Evolutionary conservation across 2,329 filamentous ascomycete genomes (phyloP).

Genomic region (Rugonectria rugulosa): DNA sequence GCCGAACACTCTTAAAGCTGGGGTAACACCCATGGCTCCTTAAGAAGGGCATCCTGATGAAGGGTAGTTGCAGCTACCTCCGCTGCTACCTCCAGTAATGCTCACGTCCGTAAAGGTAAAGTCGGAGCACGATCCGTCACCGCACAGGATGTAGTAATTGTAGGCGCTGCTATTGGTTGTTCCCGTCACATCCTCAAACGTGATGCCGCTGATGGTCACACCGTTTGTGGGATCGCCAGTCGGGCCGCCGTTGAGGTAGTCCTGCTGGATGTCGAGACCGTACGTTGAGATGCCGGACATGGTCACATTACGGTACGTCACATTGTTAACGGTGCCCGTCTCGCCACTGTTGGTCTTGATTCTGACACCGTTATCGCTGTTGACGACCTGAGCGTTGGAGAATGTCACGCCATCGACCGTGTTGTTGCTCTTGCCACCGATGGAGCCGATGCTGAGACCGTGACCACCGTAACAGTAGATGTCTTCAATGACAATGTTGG

Average conservation of each 20-base stretch:
- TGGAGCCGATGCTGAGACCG: constrained; percentile 49
- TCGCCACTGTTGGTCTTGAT: constrained; percentile 57
- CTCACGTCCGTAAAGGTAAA: constrained; percentile 57
- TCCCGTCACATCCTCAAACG: constrained; percentile 50
- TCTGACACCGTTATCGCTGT: constrained; percentile 58
- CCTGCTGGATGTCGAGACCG: constrained; percentile 44
- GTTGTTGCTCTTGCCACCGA: constrained; percentile 58
- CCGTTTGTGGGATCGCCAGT: constrained; percentile 51
- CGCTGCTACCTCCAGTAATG: constrained; percentile 54
- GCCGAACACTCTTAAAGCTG: neutral
- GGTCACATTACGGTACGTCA: constrained; percentile 51
- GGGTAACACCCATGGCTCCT: constrained; percentile 40
- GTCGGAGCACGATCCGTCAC: constrained; percentile 47
- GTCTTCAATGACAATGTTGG: constrained; percentile 51
- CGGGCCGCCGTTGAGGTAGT: constrained; percentile 54
- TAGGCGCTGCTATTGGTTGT: constrained; percentile 31
- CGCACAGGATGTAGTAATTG: constrained; percentile 62
- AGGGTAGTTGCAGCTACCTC: constrained; percentile 23
- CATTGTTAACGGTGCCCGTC: constrained; percentile 50
- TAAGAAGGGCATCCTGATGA: constrained; percentile 39
- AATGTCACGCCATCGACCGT: constrained; percentile 59
- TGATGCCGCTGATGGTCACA: constrained; percentile 56
- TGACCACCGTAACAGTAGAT: constrained; percentile 51
- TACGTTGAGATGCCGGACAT: constrained; percentile 49
- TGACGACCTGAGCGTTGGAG: constrained; percentile 52